A percentile compares a stretch with the other conserved stretches of the same genome.
Evolutionary conservation across 148 eudicot species (phyloP).

Genomic region (Gaultheria prostrata): DNA sequence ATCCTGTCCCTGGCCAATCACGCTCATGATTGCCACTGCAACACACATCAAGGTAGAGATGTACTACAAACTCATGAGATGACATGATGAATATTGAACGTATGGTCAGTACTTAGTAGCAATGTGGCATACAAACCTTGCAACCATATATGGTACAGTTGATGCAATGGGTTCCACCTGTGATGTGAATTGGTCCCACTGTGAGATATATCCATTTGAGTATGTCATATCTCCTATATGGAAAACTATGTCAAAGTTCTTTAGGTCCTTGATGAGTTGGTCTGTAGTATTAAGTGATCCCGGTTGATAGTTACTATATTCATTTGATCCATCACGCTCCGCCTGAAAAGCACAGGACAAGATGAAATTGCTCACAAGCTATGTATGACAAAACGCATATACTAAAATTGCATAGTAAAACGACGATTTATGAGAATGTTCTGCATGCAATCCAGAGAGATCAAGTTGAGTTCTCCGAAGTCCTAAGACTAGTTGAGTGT

Average conservation of each 20-base stretch:
- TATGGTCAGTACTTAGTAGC: not conserved
- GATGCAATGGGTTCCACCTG: conserved; percentile 87
- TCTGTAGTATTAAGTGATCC: conserved; percentile 83
- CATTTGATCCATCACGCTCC: conserved; percentile 74
- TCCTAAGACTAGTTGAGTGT: not conserved
- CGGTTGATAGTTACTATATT: conserved; percentile 74
- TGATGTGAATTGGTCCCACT: conserved; percentile 94
- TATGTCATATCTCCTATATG: conserved; percentile 80
- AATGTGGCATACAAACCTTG: conserved; percentile 45
- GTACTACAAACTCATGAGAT: not conserved
- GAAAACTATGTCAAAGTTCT: conserved; percentile 71
- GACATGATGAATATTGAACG: not conserved
- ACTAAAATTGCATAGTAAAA: not conserved
- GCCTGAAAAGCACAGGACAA: conserved; percentile 34
- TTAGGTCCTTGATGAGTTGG: conserved; percentile 63
- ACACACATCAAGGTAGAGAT: not conserved
- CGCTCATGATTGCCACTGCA: conserved; percentile 94
- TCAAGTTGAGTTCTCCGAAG: not conserved
- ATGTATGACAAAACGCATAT: not conserved
- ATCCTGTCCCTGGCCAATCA: conserved; percentile 76
- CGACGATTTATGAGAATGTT: not conserved
- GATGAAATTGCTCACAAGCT: not conserved
- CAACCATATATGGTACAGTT: conserved; percentile 78
- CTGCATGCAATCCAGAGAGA: not conserved
- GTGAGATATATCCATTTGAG: conserved; percentile 81